Evolutionary conservation across 305 asterid species (phyloP).

Genomic region (Rubia balearica): DNA sequence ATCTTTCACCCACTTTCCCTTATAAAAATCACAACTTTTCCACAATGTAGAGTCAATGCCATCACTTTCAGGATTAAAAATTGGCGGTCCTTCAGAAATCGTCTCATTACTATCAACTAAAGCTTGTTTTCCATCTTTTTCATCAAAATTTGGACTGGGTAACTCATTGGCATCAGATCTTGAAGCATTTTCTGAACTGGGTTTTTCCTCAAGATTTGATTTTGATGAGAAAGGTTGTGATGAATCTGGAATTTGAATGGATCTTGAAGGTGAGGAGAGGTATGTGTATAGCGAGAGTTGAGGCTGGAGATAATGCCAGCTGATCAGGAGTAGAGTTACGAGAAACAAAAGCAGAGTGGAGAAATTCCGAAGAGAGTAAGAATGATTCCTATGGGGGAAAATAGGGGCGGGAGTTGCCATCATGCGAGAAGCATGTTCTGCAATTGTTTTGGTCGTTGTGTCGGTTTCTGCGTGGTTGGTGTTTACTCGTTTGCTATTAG

Average conservation of each 20-base stretch:
- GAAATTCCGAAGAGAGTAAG: conserved; percentile 22
- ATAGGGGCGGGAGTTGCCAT: conserved; percentile 12
- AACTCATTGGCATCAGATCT: conserved; percentile 18
- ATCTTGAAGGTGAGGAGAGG: conserved; percentile 27
- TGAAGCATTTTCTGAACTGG: conserved; percentile 14
- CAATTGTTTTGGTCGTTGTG: not conserved
- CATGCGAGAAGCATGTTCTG: conserved; percentile 4
- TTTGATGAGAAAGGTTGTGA: conserved; percentile 23
- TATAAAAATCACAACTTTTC: conserved; percentile 53
- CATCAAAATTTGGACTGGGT: conserved; percentile 22
- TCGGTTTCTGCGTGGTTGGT: not conserved
- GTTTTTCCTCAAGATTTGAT: conserved; percentile 18
- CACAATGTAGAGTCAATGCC: conserved; percentile 4
- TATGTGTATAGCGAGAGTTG: conserved; percentile 29
- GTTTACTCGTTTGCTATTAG: not conserved
- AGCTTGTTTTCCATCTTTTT: not conserved
- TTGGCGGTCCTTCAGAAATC: not conserved
- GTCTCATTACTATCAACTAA: conserved; percentile 9
- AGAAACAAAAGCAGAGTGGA: conserved; percentile 31
- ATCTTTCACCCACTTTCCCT: conserved; percentile 81
- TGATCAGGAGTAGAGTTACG: conserved; percentile 40
- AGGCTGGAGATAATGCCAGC: conserved; percentile 39
- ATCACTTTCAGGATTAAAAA: not conserved
- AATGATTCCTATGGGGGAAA: conserved; percentile 17
- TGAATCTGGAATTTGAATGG: conserved; percentile 12